phyloP scores from a whole-genome alignment of 768 basidiomycete genomes.

The Phylloporus sp. region DNA sequence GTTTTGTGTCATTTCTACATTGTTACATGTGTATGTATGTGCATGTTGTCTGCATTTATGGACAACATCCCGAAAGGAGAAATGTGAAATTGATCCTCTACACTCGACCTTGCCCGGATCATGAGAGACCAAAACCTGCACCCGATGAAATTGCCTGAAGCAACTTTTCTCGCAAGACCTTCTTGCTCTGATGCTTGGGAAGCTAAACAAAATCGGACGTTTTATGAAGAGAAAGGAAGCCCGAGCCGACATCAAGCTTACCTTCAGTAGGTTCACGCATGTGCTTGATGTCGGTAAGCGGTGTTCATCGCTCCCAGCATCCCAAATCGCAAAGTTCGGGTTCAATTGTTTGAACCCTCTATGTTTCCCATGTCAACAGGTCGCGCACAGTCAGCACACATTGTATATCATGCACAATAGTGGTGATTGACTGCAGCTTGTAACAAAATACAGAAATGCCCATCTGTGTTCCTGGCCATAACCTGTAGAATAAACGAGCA shows the following conservation, averaged over 20 bases:
- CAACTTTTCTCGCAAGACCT: conserved; percentile 67
- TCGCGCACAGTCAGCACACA: not conserved
- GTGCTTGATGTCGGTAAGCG: conserved; percentile 78
- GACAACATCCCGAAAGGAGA: too few species aligned
- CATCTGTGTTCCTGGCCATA: conserved; percentile 75
- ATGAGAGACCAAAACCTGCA: conserved; percentile 93
- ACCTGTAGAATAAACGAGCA: conserved; percentile 44
- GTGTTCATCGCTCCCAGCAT: conserved; percentile 66
- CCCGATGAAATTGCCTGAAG: conserved; percentile 82
- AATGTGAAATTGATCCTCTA: too few species aligned
- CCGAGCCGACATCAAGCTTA: conserved; percentile 22
- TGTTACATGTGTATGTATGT: too few species aligned
- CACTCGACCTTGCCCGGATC: too few species aligned
- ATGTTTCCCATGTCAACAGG: not conserved
- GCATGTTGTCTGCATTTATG: too few species aligned
- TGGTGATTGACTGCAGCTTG: conserved; percentile 87
- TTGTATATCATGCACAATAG: conserved; percentile 58
- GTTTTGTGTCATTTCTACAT: too few species aligned
- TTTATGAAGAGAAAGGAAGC: not conserved
- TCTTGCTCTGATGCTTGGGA: conserved; percentile 63
- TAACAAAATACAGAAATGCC: conserved; percentile 83
- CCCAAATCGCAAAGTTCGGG: conserved; percentile 87
- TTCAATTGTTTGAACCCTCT: conserved; percentile 84
- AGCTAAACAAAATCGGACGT: conserved; percentile 40
- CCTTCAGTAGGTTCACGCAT: conserved; percentile 91